Evolutionary conservation across 2,329 filamentous ascomycete genomes (phyloP).

Genomic region (Aspergillus ruber): DNA sequence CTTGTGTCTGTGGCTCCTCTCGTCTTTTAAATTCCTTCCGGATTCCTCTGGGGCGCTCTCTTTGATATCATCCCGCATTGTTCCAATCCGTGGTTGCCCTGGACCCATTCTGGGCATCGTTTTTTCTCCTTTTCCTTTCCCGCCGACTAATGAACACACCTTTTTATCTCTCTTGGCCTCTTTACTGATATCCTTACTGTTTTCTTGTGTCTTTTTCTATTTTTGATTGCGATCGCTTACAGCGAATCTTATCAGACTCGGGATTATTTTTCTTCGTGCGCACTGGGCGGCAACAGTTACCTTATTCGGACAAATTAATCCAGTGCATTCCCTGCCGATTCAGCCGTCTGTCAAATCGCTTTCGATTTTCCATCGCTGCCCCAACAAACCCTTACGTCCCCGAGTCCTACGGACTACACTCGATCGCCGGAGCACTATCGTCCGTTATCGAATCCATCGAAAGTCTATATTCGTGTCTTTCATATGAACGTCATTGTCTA

Average conservation of each 20-base stretch:
- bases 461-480: background rate
- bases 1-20: background rate
- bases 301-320: background rate
- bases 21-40: background rate
- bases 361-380: background rate
- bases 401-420: background rate
- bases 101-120: background rate
- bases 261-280: constrained; percentile 9
- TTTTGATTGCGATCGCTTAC: constrained; percentile 7
- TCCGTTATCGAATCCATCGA: background rate
- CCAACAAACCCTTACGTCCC: background rate
- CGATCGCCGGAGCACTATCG: background rate
- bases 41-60: background rate
- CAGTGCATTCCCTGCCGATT: background rate
- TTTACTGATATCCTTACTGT: background rate
- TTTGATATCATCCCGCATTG: background rate
- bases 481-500: background rate
- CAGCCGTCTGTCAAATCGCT: background rate
- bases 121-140: constrained; percentile 1
- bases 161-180: constrained; percentile 3
- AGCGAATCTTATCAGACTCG: constrained; percentile 8
- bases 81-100: background rate
- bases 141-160: constrained; percentile 13
- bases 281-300: constrained; percentile 7
- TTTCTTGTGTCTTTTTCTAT: constrained; percentile 1